Percentiles rank a stretch among this genome's conserved stretches.
Evolutionary conservation across 495 filamentous ascomycete genomes (phyloP).

Genomic region (Sporormia fimetaria): DNA sequence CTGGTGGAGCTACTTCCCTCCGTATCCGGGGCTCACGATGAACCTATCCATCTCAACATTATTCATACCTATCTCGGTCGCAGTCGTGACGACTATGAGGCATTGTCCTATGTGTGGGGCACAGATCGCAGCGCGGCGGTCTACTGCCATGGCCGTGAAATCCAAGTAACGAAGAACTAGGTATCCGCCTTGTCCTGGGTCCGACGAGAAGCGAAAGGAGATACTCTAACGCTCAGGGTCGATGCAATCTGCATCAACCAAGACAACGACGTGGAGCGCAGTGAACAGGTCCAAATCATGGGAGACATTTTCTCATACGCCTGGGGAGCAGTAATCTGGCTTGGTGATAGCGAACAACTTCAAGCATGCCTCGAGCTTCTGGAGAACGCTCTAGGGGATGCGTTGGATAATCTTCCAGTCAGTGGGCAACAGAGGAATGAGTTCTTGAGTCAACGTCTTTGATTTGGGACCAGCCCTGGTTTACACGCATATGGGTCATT

Average conservation of each 20-base stretch:
- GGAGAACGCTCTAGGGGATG: not conserved
- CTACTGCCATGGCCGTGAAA: too few relatives aligned
- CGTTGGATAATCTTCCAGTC: not conserved
- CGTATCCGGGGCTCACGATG: too few relatives aligned
- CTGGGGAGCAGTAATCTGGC: not conserved
- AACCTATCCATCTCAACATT: too few relatives aligned
- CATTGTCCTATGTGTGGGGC: constrained; percentile 1
- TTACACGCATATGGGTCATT: constrained; percentile 1
- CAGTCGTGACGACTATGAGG: not conserved
- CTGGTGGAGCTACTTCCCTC: too few relatives aligned
- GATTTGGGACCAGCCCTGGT: constrained; percentile 3
- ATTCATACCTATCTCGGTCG: too few relatives aligned
- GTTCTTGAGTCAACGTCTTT: not conserved
- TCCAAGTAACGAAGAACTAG: not conserved
- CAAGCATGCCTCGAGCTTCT: not conserved
- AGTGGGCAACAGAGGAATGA: not conserved
- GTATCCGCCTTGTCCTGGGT: not conserved
- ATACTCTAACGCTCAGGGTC: not conserved
- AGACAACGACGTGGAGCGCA: not conserved
- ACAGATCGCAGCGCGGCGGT: not conserved
- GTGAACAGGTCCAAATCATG: constrained; percentile 5
- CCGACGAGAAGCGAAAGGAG: not conserved
- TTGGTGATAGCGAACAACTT: constrained; percentile 1
- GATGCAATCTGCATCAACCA: constrained; percentile 11
- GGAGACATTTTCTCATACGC: not conserved